Evolutionary conservation across 257 asterid species (phyloP), one percentile per base, ranked within the genome.

Genomic region (Solanum lignicaule): DNA sequence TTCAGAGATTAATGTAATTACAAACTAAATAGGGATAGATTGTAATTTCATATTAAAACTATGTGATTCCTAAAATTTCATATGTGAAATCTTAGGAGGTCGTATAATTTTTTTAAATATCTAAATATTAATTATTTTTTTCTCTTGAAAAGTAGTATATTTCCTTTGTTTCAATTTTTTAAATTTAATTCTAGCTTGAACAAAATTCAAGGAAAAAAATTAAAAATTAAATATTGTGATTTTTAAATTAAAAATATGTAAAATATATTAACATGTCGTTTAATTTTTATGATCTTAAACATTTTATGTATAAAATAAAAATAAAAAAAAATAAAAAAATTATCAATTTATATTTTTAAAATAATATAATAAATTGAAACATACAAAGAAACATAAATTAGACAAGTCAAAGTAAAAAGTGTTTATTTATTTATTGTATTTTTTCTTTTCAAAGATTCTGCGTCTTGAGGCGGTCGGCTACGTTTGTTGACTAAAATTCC

Each of bases 401-500:
- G 25, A 18, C 4, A 16, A 20, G 27, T 16, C 1, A 35, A 33
- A 31, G 39, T 71, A 71, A 15, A 71, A 71, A 31, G 4, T 32
- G 13, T 72, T 72, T 72, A 18, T 72, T 72, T 18, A 15, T 20
- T 73, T 73, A 9, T 74, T 74, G 14, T 2, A 36, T 38, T 39
- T 76, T 81, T 46, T 21, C 85, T 88, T 86, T 86, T 79, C 23
- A 84, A 84, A 87, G 88, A 89, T 78, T 69, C 86, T 83, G 38
- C 41, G 85, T 29, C 21, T 46, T 46, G 29, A 46, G 85, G 69
- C 85, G 69, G 85, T 81, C 41, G 85, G 69, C 85, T 38, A 84
- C 33, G 21, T 87, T 71, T 35, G 55, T 23, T 39, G 66, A 78
- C 86, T 32, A 9, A 33, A 58, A 46, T n/a, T 38, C 83, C 23